Evolutionary conservation across 2,329 filamentous ascomycete species (phyloP).

Genomic region (Mycosphaerelloides madeirae): DNA sequence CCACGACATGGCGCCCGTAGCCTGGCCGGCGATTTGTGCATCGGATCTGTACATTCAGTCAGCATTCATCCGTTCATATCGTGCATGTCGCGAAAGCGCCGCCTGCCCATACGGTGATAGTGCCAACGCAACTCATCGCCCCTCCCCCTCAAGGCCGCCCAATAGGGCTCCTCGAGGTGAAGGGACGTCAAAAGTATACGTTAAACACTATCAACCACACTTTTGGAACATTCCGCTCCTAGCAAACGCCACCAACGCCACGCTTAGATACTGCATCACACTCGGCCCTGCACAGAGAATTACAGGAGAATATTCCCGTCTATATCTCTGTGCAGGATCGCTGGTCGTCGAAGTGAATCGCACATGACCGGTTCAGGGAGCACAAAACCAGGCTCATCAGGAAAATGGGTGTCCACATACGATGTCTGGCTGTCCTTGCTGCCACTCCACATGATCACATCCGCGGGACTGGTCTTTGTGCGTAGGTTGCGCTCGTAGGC

Average conservation of each 20-base stretch:
- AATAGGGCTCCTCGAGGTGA: constrained; percentile 21
- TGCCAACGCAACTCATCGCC: constrained; percentile 31
- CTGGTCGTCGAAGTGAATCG: constrained; percentile 1
- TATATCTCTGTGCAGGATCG: constrained; percentile 17
- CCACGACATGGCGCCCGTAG: constrained; percentile 97
- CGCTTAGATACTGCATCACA: constrained; percentile 16
- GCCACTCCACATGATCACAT: constrained; percentile 97
- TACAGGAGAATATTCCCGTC: constrained; percentile 18
- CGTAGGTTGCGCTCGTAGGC: constrained; percentile 74
- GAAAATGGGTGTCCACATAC: constrained; percentile 50
- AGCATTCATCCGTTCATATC: constrained; percentile 9
- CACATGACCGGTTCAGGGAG: constrained; percentile 2
- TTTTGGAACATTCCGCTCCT: constrained; percentile 1
- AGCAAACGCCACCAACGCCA: constrained; percentile 20
- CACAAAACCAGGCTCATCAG: constrained; percentile 14
- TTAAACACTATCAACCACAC: constrained; percentile 17
- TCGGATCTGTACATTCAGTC: constrained; percentile 61
- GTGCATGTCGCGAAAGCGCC: constrained; percentile 1
- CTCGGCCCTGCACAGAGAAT: constrained; percentile 6
- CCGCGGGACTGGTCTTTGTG: constrained; percentile 89
- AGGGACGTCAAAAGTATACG: constrained; percentile 20
- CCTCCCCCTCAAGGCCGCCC: constrained; percentile 24
- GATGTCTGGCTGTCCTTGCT: constrained; percentile 94
- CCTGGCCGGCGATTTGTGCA: constrained; percentile 78
- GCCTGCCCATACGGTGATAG: constrained; percentile 8